Evolutionary conservation across 2,329 filamentous ascomycete genomes (phyloP).

Genomic region (Penicillium polonicum): DNA sequence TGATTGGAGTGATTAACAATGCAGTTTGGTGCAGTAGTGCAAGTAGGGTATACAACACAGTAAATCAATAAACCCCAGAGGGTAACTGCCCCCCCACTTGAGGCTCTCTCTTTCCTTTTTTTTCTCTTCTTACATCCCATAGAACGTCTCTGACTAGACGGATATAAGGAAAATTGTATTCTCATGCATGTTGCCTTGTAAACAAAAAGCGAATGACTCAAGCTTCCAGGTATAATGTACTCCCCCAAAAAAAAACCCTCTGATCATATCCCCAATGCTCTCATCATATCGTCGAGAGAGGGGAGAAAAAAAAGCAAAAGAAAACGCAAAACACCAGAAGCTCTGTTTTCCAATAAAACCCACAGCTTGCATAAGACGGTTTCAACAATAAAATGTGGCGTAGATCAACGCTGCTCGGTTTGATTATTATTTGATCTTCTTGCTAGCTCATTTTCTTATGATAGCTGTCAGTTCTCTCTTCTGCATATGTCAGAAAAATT

Average conservation of each 20-base stretch:
- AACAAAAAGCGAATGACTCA: conserved; percentile 3
- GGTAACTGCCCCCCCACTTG: background rate
- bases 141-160: background rate
- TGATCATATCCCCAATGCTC: conserved; percentile 4
- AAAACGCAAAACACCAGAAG: background rate
- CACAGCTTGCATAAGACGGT: conserved; percentile 1
- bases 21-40: background rate
- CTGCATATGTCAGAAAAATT: conserved; percentile 6
- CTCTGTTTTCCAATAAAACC: background rate
- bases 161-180: conserved; percentile 3
- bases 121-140: background rate
- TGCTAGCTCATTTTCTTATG: conserved; percentile 12
- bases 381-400: background rate
- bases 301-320: background rate
- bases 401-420: conserved; percentile 3
- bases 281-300: background rate
- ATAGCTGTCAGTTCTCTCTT: conserved; percentile 5
- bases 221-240: conserved; percentile 1
- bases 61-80: background rate
- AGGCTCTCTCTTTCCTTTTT: background rate
- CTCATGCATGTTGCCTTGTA: conserved; percentile 5
- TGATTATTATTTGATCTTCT: background rate
- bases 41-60: background rate
- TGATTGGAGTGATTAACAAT: background rate
- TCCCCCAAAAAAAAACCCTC: background rate